phyloP scores from a whole-genome alignment of 2,329 filamentous ascomycete genomes.

The Exophiala sp. region DNA sequence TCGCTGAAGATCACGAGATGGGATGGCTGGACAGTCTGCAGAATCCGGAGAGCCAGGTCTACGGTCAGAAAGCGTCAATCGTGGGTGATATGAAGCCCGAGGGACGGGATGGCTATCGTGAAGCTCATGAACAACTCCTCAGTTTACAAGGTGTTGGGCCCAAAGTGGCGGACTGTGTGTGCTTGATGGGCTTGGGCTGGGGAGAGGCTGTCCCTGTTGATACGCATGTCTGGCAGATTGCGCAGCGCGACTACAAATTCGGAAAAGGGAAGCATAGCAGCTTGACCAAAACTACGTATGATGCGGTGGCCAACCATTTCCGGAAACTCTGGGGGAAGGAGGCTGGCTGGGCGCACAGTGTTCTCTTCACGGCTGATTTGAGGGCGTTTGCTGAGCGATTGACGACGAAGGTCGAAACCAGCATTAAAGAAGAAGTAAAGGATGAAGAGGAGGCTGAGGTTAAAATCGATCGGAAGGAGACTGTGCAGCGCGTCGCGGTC shows the following conservation, averaged over 20 bases:
- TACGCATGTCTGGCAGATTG: constrained; percentile 98
- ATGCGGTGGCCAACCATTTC: constrained; percentile 87
- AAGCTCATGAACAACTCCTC: constrained; percentile 77
- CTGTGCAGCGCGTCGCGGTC: constrained; percentile 12
- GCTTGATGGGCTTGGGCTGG: constrained; percentile 94
- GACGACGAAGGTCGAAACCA: constrained; percentile 38
- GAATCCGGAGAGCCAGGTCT: constrained; percentile 69
- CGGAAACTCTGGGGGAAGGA: constrained; percentile 85
- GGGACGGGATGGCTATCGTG: constrained; percentile 64
- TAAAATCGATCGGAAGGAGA: constrained; percentile 10
- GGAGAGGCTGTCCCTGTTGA: constrained; percentile 92
- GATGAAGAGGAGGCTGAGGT: constrained; percentile 21
- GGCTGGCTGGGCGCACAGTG: constrained; percentile 96
- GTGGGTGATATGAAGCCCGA: constrained; percentile 50
- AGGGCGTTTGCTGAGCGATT: constrained; percentile 72
- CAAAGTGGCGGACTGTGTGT: constrained; percentile 96
- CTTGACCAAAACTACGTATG: constrained; percentile 82
- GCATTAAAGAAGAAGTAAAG: constrained; percentile 34
- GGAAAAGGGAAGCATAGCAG: constrained; percentile 78
- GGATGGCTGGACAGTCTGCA: constrained; percentile 75
- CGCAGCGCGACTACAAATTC: constrained; percentile 91
- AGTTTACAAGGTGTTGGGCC: constrained; percentile 84
- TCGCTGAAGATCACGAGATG: constrained; percentile 63
- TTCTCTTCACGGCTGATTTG: constrained; percentile 91
- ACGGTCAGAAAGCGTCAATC: constrained; percentile 44